These are phyloP conservation scores for Penicillium rolfsii DNA, from an alignment of 2,329 filamentous ascomycete species.

Conservation along the genomic window DNA sequence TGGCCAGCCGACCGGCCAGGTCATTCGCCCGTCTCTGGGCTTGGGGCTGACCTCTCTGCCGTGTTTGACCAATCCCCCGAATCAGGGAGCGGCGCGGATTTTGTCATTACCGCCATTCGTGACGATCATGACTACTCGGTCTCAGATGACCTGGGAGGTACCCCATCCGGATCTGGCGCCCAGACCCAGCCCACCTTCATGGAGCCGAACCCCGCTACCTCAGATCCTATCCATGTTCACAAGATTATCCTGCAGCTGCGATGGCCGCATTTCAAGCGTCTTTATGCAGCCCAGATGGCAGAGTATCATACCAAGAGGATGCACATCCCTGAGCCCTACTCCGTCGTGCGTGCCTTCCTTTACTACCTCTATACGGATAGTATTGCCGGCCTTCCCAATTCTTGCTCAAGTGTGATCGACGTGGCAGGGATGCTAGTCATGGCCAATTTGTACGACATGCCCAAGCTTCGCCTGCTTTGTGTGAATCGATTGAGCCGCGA, in stretches of 20 bases:
- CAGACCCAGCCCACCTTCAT: conserved; percentile 40
- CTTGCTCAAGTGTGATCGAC: conserved; percentile 70
- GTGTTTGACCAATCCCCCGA: conserved; percentile 88
- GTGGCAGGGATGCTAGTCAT: conserved; percentile 94
- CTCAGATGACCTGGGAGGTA: conserved; percentile 57
- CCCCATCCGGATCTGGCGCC: conserved; percentile 37
- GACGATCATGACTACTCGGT: conserved; percentile 56
- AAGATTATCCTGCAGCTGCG: conserved; percentile 90
- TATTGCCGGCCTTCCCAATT: conserved; percentile 66
- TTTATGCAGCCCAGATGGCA: conserved; percentile 93
- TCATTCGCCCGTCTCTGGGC: conserved; percentile 58
- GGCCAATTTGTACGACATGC: conserved; percentile 98
- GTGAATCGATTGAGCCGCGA: conserved; percentile 88
- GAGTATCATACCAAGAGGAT: conserved; percentile 97
- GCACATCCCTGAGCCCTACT: conserved; percentile 96
- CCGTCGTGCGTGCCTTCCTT: conserved; percentile 89
- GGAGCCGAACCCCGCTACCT: conserved; percentile 56
- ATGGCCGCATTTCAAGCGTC: conserved; percentile 92
- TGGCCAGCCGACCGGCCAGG: conserved; percentile 59
- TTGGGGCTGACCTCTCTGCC: conserved; percentile 82
- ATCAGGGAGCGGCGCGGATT: conserved; percentile 83
- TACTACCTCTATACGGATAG: conserved; percentile 97
- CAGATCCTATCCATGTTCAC: conserved; percentile 88
- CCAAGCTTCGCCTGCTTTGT: conserved; percentile 85
- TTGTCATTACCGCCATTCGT: conserved; percentile 84